Conservation (phyloP, 495 filamentous ascomycete species). For the Saxophila tyrrhenica region DNA sequence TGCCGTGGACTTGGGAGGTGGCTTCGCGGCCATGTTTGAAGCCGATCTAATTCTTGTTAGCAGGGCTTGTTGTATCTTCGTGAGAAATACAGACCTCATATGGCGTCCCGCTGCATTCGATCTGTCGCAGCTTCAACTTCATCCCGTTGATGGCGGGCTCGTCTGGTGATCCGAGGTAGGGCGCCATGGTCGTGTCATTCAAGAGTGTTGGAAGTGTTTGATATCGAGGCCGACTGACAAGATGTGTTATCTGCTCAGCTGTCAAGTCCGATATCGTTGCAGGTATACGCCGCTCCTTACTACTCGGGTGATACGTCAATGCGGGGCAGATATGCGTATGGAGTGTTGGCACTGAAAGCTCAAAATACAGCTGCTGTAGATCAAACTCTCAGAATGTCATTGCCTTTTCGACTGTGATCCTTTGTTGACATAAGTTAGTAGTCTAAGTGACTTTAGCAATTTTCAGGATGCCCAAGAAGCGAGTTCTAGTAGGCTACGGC, state of each 20-base stretch:
- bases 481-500: constrained; percentile 28
- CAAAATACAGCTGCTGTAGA: no score
- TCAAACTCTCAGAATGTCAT: no score
- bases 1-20: constrained; percentile 34
- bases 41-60: constrained; percentile 36
- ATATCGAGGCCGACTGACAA: not conserved
- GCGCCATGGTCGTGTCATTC: not conserved
- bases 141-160: not conserved
- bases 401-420: no score
- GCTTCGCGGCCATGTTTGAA: constrained; percentile 40
- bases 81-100: constrained; percentile 25
- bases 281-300: not conserved
- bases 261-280: not conserved
- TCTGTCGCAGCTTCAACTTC: constrained; percentile 16
- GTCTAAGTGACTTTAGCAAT: not conserved
- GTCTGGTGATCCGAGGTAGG: constrained; percentile 1
- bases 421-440: no score
- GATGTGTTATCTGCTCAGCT: no score
- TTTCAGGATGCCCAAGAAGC: constrained; percentile 19
- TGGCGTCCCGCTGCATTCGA: constrained; percentile 20
- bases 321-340: not conserved
- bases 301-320: not conserved
- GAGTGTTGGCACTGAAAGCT: no score
- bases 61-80: not conserved
- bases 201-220: not conserved